Base-by-base conservation (phyloP, 441 rosid species). In the Pelargonium cotyledonis region DNA sequence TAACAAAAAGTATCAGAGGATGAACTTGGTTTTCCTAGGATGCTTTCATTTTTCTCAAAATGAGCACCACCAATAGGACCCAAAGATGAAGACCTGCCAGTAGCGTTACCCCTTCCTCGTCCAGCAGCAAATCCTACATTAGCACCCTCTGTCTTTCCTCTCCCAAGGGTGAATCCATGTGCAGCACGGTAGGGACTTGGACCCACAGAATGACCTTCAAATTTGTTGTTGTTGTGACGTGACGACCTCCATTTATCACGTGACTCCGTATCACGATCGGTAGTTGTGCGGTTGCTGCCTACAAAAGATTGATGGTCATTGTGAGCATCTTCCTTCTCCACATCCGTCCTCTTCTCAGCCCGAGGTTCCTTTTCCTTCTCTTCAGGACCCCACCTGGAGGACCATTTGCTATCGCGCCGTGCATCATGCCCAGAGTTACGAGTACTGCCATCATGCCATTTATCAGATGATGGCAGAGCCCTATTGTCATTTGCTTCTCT, bases 181-280 rank as follows among this genome's bases (percentile, higher is more conserved):
- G 98, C 96, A 80, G 88, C 83, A 0, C 95, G 94, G 69, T 82
- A 79, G 64, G 91, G 72, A 79, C 76, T 57, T 0, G 84, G 77
- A 53, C 79, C 81, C 73, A 78, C 73, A 53, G 84, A 61, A 75
- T 83, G 83, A 63, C 68, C 68, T 65, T 88, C 94, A 82, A 85
- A 55, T 55, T 21, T 55, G 69, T 88, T 74, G 69, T 89, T 75
- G 77, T 88, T 96, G 38, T 95, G 89, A n/a, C n/a, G n/a, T n/a
- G n/a, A n/a, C 31, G 98, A 98, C 87, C 99, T 88, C 99, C 99
- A 95, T 79, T 89, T 95, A 69, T 92, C 98, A 71, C 91, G 94
- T 77, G 96, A 76, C 68, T 92, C 99, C 26, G 84, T 60, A 16
- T 95, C 97, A 35, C 96, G 86, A 76, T 91, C 96, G 65, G 85